phyloP scores from a whole-genome alignment of 768 basidiomycete genomes.

The Pisolithus sp. region DNA sequence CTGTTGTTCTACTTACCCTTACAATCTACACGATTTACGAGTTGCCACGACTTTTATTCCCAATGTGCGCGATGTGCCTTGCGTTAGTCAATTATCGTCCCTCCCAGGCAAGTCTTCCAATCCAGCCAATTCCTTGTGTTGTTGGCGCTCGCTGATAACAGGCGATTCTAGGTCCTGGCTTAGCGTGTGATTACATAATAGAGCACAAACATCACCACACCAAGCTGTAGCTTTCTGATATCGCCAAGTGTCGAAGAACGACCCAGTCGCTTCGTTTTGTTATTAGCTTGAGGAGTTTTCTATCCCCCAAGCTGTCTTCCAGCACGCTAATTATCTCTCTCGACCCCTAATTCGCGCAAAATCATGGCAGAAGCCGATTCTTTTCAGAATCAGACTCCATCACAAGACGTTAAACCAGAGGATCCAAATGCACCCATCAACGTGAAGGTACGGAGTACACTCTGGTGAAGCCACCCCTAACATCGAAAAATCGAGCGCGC shows the following conservation, averaged over 20 bases:
- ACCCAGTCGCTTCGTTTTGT: neutral
- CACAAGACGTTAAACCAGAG: constrained; percentile 45
- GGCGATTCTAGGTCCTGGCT: too few species aligned
- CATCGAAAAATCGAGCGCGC: neutral
- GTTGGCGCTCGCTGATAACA: too few species aligned
- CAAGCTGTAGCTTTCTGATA: too few species aligned
- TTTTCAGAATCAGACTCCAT: constrained; percentile 28
- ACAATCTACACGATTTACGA: neutral
- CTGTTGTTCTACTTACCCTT: constrained; percentile 5
- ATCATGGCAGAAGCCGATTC: constrained; percentile 55
- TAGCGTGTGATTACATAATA: too few species aligned
- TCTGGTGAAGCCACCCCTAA: neutral
- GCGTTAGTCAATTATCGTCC: too few species aligned
- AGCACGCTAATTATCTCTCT: neutral
- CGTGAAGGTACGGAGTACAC: constrained; percentile 53
- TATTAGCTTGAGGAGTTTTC: neutral
- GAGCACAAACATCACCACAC: too few species aligned
- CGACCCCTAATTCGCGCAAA: neutral
- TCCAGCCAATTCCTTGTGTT: too few species aligned
- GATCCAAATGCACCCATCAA: constrained; percentile 58
- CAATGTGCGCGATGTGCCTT: neutral
- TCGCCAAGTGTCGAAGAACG: too few species aligned
- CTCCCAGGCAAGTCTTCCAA: too few species aligned
- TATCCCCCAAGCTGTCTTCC: neutral
- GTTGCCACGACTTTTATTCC: neutral